Conservation (phyloP, 352 stramenopile species). For the Achlya hypogyna region DNA sequence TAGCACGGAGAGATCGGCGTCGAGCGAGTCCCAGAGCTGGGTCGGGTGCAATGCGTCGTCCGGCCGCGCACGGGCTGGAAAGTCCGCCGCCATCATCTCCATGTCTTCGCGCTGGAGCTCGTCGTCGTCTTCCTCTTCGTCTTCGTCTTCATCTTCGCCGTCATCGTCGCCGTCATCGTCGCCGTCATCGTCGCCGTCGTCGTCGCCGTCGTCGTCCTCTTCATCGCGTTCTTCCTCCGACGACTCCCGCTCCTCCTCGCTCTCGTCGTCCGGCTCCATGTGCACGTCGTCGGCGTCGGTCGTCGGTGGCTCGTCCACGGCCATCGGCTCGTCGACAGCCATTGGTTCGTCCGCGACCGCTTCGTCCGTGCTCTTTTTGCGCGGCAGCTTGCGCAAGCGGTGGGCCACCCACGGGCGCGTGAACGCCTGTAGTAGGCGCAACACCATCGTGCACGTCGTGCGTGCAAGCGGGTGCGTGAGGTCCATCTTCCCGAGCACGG, state of each 20-base stretch:
- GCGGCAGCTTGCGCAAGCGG: constrained; percentile 40
- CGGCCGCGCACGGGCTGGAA: not conserved
- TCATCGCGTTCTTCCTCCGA: constrained; percentile 52
- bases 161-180: constrained; percentile 32
- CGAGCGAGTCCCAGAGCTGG: constrained; percentile 59
- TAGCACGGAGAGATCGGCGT: constrained; percentile 55
- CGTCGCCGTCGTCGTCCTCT: constrained; percentile 29
- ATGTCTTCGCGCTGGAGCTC: constrained; percentile 24
- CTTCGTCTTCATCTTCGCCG: constrained; percentile 45
- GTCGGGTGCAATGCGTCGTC: constrained; percentile 24
- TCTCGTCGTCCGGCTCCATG: constrained; percentile 44
- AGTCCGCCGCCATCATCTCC: constrained; percentile 25
- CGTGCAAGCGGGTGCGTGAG: constrained; percentile 67
- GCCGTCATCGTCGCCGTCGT: constrained; percentile 38
- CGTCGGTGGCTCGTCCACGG: not conserved
- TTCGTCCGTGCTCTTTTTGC: not conserved
- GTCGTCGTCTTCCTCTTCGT: constrained; percentile 28
- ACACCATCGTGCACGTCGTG: constrained; percentile 63
- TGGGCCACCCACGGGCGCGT: constrained; percentile 76
- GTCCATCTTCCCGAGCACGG: constrained; percentile 69
- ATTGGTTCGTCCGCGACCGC: not conserved
- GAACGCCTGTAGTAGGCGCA: constrained; percentile 69
- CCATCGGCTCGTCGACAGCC: not conserved
- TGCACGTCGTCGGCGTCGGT: constrained; percentile 44
- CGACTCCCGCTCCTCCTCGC: constrained; percentile 24